These are phyloP conservation scores for Ophiocordyceps camponoti-leonardi DNA, from an alignment of 2,329 filamentous ascomycete species.

Conservation along the genomic window DNA sequence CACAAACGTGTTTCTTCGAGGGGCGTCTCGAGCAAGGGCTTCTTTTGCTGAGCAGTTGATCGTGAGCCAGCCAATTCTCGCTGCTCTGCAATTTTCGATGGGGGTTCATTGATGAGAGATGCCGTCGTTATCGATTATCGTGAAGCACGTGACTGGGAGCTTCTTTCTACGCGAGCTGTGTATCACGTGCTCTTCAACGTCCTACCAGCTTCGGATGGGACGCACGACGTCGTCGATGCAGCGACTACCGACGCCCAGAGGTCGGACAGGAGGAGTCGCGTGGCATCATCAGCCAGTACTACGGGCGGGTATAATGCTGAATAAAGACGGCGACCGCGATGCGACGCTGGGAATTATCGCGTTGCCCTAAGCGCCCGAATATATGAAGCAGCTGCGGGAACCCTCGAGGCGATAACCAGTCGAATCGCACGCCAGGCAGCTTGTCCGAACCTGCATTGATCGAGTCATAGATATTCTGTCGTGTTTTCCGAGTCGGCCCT, in stretches of 20 bases:
- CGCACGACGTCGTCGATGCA: background rate
- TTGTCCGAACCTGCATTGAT: background rate
- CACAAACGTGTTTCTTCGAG: too few species aligned
- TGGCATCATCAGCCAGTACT: background rate
- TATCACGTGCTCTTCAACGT: background rate
- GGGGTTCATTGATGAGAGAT: too few species aligned
- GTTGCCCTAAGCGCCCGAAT: background rate
- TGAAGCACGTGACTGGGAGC: too few species aligned
- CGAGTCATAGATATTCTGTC: too few species aligned
- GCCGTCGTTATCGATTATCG: too few species aligned
- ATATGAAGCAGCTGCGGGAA: background rate
- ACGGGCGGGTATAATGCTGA: background rate
- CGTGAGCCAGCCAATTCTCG: too few species aligned
- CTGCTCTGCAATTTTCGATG: too few species aligned
- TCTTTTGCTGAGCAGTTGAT: too few species aligned
- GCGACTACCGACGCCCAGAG: background rate
- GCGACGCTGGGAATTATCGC: background rate
- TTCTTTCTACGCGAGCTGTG: too few species aligned
- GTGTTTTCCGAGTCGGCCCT: background rate
- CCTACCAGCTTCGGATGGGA: background rate
- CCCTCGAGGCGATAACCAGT: background rate
- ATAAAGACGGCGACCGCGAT: background rate
- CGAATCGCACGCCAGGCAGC: background rate
- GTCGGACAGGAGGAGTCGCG: background rate
- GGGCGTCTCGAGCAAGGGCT: too few species aligned